A percentile compares a stretch with the other conserved stretches of the same genome.
Conservation (phyloP, 257 asterid species). For the Nicotiana undulata region DNA sequence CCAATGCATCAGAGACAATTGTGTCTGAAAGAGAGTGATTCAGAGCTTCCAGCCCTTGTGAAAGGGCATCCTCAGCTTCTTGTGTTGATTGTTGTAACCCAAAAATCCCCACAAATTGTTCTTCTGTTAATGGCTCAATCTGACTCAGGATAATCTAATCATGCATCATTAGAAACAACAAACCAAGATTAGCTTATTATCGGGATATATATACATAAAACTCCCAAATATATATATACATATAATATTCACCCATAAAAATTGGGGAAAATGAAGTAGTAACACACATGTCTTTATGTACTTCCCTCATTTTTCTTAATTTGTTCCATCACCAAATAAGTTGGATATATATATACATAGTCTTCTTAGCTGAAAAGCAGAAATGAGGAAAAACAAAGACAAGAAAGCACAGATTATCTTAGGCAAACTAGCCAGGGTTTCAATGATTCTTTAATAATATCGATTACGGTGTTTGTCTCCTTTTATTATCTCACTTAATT, state of each 20-base stretch:
- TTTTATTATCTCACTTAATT: too few relatives aligned
- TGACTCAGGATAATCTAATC: conserved; percentile 50
- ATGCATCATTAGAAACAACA: background rate
- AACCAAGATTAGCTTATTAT: background rate
- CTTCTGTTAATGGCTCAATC: conserved; percentile 66
- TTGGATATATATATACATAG: background rate
- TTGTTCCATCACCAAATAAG: background rate
- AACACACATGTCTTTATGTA: background rate
- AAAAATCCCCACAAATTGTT: conserved; percentile 54
- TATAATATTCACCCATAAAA: background rate
- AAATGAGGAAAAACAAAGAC: too few relatives aligned
- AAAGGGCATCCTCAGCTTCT: conserved; percentile 74
- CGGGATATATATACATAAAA: background rate
- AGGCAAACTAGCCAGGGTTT: background rate
- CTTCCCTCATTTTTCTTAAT: background rate
- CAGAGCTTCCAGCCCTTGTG: conserved; percentile 61
- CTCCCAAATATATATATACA: background rate
- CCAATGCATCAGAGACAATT: conserved; percentile 65
- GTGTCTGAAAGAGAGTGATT: conserved; percentile 52
- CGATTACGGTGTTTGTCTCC: too few relatives aligned
- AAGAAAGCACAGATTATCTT: too few relatives aligned
- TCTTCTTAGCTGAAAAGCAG: too few relatives aligned
- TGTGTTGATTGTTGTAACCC: conserved; percentile 62
- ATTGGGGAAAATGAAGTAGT: too few relatives aligned
- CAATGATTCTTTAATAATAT: too few relatives aligned